Evolutionary conservation across 2,329 filamentous ascomycete species (phyloP), one percentile per base, ranked within the genome.

Genomic region (Plectosphaerella plurivora): DNA sequence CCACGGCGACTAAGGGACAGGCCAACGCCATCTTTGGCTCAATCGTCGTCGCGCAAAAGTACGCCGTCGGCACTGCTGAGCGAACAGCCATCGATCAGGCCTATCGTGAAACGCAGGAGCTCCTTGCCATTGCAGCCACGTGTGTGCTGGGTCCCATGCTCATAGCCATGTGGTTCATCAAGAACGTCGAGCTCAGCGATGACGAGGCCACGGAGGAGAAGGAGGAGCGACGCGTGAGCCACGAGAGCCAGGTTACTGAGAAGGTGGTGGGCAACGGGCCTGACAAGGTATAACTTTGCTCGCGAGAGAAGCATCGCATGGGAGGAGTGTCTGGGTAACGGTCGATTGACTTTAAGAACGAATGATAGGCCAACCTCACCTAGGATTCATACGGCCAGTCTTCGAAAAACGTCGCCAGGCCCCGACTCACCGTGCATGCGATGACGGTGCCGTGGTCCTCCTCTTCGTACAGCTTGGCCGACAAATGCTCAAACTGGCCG

Each of bases 381-480:
- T 33, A 33, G 28, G 28, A 5, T 33, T 9, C 41, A 28, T n/a
- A 50, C 22, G 56, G 53, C 54, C 53, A 58, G 24, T 58, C 45
- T n/a, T 55, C 56, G 18, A 59, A 49, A 47, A 59, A 59, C 1
- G 53, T 58, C 15, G 47, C 50, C 12, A 56, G 25, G 1, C 54
- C 60, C 28, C 62, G 60, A 55, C 57, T 66, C 10, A 68, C 16
- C 1, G 61, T 63, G 14, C 61, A 61, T 10, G 61, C 57, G 41
- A 66, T 61, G 2, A 68, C 61, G 39, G 61, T 67, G 2, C 62
- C 59, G 51, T 69, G 66, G 51, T 68, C 65, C 49, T 68, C 65
- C 33, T 60, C 61, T 22, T 59, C 47, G 41, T 66, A 67, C 10
- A 57, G 58, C 6, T 53, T 59, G 2, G 51, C 50, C 5, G 58